Conservation (phyloP, 352 stramenopile genomes). For the Pseudoperonospora humuli region DNA sequence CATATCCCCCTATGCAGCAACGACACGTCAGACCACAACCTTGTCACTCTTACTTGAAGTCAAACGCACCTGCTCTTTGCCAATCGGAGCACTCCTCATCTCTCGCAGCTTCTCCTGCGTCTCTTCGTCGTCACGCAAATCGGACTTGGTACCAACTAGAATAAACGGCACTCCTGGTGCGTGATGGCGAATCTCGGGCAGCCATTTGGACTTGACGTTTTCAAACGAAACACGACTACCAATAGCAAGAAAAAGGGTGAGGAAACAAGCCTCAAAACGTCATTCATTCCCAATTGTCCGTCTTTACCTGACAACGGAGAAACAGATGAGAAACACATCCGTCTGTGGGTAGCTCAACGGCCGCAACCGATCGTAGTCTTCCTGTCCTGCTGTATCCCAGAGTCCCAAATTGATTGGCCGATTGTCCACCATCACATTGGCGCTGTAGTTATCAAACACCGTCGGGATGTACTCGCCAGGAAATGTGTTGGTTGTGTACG, state of each 20-base stretch:
- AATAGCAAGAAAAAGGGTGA: conserved; percentile 4
- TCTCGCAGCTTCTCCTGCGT: conserved; percentile 84
- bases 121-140: conserved; percentile 87
- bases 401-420: conserved; percentile 94
- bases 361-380: conserved; percentile 94
- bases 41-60: neutral
- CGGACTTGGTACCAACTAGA: conserved; percentile 92
- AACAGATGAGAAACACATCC: conserved; percentile 95
- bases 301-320: conserved; percentile 84
- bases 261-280: neutral
- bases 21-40: neutral
- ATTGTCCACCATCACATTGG: conserved; percentile 90
- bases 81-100: conserved; percentile 75
- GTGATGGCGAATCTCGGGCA: conserved; percentile 86
- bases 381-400: conserved; percentile 95
- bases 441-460: conserved; percentile 92
- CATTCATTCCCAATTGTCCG: neutral
- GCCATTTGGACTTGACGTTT: conserved; percentile 93
- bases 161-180: conserved; percentile 90
- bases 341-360: conserved; percentile 94
- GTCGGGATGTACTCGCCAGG: conserved; percentile 95
- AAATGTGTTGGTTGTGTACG: conserved; percentile 96
- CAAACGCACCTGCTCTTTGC: conserved; percentile 48
- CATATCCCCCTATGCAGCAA: conserved; percentile 52
- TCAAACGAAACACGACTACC: conserved; percentile 90